These are phyloP conservation scores for Rubroboletus pulcherrimus DNA, from an alignment of 768 basidiomycete species.

Conservation along the genomic window DNA sequence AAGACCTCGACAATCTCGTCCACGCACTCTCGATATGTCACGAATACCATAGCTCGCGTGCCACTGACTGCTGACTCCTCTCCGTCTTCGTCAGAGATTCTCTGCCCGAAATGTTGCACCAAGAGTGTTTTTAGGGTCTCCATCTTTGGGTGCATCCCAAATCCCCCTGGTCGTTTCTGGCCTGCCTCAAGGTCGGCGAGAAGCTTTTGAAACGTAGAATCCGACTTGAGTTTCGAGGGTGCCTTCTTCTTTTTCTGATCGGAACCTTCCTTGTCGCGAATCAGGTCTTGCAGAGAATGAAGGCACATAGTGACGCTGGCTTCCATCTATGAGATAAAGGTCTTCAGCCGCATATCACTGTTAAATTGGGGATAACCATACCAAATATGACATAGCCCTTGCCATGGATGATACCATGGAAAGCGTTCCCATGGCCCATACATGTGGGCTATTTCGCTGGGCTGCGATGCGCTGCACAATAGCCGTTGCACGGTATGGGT, in stretches of 20 bases:
- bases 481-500: conserved; percentile 57
- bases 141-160: conserved; percentile 86
- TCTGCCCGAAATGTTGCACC: conserved; percentile 65
- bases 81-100: conserved; percentile 41
- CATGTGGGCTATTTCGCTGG: conserved; percentile 33
- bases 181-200: conserved; percentile 66
- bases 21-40: conserved; percentile 84
- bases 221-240: conserved; percentile 42
- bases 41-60: conserved; percentile 92
- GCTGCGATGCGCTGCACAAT: conserved; percentile 37
- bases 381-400: conserved; percentile 84
- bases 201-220: conserved; percentile 60
- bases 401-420: conserved; percentile 58
- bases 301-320: conserved; percentile 80
- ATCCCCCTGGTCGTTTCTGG: conserved; percentile 42
- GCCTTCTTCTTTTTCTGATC: conserved; percentile 36
- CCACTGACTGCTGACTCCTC: conserved; percentile 21
- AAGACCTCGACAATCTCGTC: conserved; percentile 85
- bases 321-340: conserved; percentile 56
- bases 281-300: conserved; percentile 51
- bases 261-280: conserved; percentile 37
- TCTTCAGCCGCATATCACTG: background rate
- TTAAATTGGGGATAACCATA: conserved; percentile 34
- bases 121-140: conserved; percentile 72
- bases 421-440: conserved; percentile 51